Evolutionary conservation across 2,329 filamentous ascomycete genomes (phyloP).

Genomic region (Aschersonia sp.): DNA sequence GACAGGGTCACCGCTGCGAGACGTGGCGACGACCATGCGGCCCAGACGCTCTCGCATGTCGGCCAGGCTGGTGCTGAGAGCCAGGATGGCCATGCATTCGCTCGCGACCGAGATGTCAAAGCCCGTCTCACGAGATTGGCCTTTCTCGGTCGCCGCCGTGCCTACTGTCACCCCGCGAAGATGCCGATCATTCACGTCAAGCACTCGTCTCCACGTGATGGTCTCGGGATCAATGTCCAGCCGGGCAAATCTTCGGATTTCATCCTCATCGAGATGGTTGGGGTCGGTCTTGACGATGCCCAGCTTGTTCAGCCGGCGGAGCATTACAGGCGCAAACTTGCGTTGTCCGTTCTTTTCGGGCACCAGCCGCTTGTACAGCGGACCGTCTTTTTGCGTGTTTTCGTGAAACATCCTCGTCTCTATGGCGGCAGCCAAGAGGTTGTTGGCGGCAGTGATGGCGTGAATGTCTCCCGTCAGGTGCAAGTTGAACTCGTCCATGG

Average conservation of each 20-base stretch:
- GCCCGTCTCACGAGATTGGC: conserved; percentile 72
- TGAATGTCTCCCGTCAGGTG: conserved; percentile 97
- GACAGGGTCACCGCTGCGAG: conserved; percentile 71
- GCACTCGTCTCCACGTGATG: conserved; percentile 90
- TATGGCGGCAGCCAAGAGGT: conserved; percentile 87
- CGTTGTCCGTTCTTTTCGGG: conserved; percentile 83
- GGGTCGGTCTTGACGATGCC: conserved; percentile 93
- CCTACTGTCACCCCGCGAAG: conserved; percentile 82
- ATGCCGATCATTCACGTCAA: conserved; percentile 95
- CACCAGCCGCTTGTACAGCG: conserved; percentile 78
- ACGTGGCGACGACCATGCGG: conserved; percentile 89
- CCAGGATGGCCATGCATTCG: conserved; percentile 97
- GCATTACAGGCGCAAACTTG: conserved; percentile 79
- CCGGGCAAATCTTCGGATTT: conserved; percentile 77
- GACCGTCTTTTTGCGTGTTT: conserved; percentile 79
- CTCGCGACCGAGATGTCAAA: conserved; percentile 97
- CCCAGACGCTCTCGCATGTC: conserved; percentile 92
- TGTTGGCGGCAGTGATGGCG: conserved; percentile 93
- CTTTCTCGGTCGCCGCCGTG: conserved; percentile 80
- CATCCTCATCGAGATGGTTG: conserved; percentile 77
- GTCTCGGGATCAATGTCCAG: conserved; percentile 94
- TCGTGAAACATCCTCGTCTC: conserved; percentile 99
- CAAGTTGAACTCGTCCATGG: conserved; percentile 99
- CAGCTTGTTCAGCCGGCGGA: conserved; percentile 84
- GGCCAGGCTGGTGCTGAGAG: conserved; percentile 70